These are phyloP conservation scores for Salix koriyanagi DNA, from an alignment of 345 rosid genomes.

Conservation along the genomic window DNA sequence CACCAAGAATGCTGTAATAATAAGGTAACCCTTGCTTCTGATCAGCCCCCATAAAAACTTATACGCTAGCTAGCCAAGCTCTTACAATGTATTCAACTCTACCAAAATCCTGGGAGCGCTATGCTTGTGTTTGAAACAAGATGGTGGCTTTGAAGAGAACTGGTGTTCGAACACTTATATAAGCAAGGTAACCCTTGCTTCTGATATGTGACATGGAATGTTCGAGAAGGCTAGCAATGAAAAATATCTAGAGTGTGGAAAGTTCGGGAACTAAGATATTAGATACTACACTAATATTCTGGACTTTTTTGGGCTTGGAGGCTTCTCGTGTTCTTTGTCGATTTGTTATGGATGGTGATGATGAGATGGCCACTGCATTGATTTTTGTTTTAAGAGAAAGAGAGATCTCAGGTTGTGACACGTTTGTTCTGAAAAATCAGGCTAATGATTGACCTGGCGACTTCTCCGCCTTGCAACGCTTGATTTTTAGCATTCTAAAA, in stretches of 20 bases:
- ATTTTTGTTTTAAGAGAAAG: no score
- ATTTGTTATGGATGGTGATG: background rate
- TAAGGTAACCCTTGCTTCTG: slow-evolving; percentile 23
- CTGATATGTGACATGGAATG: no score
- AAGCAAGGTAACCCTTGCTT: no score
- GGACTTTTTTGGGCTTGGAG: background rate
- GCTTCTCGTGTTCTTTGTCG: background rate
- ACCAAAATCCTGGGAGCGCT: background rate
- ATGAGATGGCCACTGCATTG: background rate
- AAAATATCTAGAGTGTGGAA: background rate
- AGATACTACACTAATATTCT: no score
- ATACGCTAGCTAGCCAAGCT: background rate
- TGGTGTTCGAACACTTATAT: no score
- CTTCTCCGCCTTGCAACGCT: background rate
- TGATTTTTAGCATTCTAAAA: background rate
- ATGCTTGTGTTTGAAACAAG: no score
- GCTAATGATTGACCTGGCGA: background rate
- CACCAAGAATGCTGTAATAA: slow-evolving; percentile 47
- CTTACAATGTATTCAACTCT: background rate
- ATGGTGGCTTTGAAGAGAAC: no score
- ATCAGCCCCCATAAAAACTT: no score
- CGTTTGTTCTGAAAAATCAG: background rate
- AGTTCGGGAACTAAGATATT: background rate
- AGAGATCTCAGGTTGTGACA: background rate
- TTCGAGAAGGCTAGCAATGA: no score